A percentile compares a stretch with the other conserved stretches of the same genome.
Conservation (phyloP, 495 filamentous ascomycete species). For the Parathielavia hyrcaniae region DNA sequence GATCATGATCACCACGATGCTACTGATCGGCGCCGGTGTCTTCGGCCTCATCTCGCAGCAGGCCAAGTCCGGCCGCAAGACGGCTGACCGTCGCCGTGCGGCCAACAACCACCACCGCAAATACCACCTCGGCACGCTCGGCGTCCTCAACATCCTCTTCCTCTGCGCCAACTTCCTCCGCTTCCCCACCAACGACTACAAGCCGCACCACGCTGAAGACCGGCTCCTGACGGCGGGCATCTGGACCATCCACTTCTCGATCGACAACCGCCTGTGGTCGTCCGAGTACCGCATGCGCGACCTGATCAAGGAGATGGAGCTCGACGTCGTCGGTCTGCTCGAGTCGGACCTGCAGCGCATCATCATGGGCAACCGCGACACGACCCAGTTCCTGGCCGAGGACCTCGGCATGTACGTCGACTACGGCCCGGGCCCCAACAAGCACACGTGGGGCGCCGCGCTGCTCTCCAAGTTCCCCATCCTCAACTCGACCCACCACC, state of each 20-base stretch:
- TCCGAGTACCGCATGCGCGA: conserved; percentile 91
- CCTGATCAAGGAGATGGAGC: conserved; percentile 83
- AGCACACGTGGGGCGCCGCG: conserved; percentile 96
- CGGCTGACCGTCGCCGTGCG: conserved; percentile 18
- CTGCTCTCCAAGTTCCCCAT: conserved; percentile 97
- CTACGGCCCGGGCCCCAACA: conserved; percentile 95
- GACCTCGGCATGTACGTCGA: conserved; percentile 98
- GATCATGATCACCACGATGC: conserved; percentile 81
- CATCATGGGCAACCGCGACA: conserved; percentile 99
- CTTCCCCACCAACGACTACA: conserved; percentile 88
- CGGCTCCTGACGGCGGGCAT: conserved; percentile 88
- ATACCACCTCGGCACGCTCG: conserved; percentile 49
- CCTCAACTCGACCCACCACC: conserved; percentile 90
- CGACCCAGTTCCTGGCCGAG: conserved; percentile 90
- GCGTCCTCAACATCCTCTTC: conserved; percentile 68
- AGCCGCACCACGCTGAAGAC: conserved; percentile 79
- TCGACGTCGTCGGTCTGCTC: conserved; percentile 90
- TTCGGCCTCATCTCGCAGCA: conserved; percentile 58
- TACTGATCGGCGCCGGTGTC: conserved; percentile 77
- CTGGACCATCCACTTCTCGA: conserved; percentile 97
- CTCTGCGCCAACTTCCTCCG: conserved; percentile 80
- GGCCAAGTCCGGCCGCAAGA: conserved; percentile 17
- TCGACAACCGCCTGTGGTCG: conserved; percentile 99
- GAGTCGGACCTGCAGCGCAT: conserved; percentile 94
- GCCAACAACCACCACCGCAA: conserved; percentile 37